Percentiles rank a stretch among this genome's conserved stretches.
Evolutionary conservation across 2,329 filamentous ascomycete genomes (phyloP).

Genomic region (Stemphylium beticola): DNA sequence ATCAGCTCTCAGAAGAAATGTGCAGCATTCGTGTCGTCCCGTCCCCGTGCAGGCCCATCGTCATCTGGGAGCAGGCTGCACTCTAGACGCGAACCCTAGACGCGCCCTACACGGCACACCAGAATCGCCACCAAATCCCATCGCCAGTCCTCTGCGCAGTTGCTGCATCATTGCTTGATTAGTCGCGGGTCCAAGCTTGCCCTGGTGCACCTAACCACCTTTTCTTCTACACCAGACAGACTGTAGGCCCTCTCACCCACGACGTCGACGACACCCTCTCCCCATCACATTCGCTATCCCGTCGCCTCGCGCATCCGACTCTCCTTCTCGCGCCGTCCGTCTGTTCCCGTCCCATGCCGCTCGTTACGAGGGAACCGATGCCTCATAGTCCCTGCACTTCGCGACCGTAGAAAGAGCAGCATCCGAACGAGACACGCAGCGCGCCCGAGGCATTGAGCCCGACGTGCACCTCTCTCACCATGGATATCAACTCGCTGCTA

Average conservation of each 20-base stretch:
- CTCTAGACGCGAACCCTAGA: slow-evolving; percentile 1
- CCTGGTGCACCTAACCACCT: slow-evolving; percentile 25
- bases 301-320: slow-evolving; percentile 14
- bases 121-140: background rate
- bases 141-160: slow-evolving; percentile 1
- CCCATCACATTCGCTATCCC: slow-evolving; percentile 21
- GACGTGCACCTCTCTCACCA: slow-evolving; percentile 23
- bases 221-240: slow-evolving; percentile 28
- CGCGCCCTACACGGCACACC: slow-evolving; percentile 4
- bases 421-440: background rate
- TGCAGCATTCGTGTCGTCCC: slow-evolving; percentile 14
- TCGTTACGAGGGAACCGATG: slow-evolving; percentile 20
- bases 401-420: slow-evolving; percentile 17
- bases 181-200: slow-evolving; percentile 33
- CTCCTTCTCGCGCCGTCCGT: slow-evolving; percentile 14
- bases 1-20: slow-evolving; percentile 20
- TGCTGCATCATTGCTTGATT: slow-evolving; percentile 31
- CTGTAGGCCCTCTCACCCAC: slow-evolving; percentile 16
- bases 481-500: slow-evolving; percentile 59
- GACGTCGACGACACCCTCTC: slow-evolving; percentile 16
- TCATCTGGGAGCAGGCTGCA: slow-evolving; percentile 1
- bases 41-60: slow-evolving; percentile 1
- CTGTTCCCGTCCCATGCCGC: slow-evolving; percentile 31
- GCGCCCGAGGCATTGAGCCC: slow-evolving; percentile 7
- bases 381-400: slow-evolving; percentile 21